Evolutionary conservation across 805 yeast genomes (phyloP), one percentile per base, ranked within the genome.

Genomic region (Lachancea mirantina): DNA sequence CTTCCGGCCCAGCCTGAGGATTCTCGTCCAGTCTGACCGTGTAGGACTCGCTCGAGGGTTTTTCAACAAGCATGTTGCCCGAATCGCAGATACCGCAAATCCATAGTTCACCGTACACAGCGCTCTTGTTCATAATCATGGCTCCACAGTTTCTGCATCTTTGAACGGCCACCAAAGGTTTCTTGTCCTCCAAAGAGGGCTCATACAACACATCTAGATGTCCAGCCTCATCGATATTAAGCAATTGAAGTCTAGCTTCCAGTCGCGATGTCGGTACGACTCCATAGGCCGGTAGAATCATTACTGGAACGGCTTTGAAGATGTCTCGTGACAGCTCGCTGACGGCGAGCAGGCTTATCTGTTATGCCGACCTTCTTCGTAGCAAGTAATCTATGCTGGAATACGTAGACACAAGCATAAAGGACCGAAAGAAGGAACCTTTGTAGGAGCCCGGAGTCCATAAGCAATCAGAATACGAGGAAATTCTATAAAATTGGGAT

Each of bases 241-340:
- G 31, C 17, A 41, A 9, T 16, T 34, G 34, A 3, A 26, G 20
- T 28, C 39, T 34, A 14, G 44, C 40, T 20, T 43, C 47, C 4
- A 39, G 28, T 22, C 47, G 30, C 8, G 47, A 37, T 9, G 45
- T 33, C 16, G 46, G 45, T 8, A 43, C 26, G 4, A 41, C 37
- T 14, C 19, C 24, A 24, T 39, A 42, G 19, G 35, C 33, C 10
- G 38, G 32, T 16, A 23, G 23, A 14, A 35, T 26, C 46, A 42
- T 42, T 8, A n/a, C n/a, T n/a, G n/a, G n/a, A n/a, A n/a, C n/a
- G n/a, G n/a, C n/a, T n/a, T n/a, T n/a, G n/a, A n/a, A n/a, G n/a
- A n/a, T n/a, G n/a, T n/a, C n/a, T n/a, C n/a, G n/a, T n/a, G n/a
- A n/a, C n/a, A n/a, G n/a, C n/a, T n/a, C n/a, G n/a, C n/a, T n/a